Percentiles rank a stretch among this genome's conserved stretches.
phyloP scores from a whole-genome alignment of 2,329 filamentous ascomycete genomes.

The Calonectria henricotiae region DNA sequence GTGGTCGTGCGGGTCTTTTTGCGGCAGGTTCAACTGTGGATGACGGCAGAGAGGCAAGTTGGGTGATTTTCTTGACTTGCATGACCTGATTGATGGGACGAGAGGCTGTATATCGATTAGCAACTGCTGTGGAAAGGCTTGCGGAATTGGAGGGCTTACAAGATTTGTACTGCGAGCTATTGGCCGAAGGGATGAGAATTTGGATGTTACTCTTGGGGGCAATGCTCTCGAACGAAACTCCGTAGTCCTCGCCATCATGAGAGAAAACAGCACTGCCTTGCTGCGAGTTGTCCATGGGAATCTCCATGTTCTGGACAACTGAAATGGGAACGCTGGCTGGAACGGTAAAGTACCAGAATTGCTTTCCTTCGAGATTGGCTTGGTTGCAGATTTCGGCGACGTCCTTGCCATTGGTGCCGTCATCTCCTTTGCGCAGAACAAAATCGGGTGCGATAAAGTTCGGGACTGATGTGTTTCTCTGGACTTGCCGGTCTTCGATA shows the following conservation, averaged over 20 bases:
- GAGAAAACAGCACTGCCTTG: slow-evolving; percentile 71
- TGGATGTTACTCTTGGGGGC: slow-evolving; percentile 69
- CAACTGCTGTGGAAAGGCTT: slow-evolving; percentile 2
- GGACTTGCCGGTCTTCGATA: slow-evolving; percentile 55
- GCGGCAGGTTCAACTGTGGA: slow-evolving; percentile 62
- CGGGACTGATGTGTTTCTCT: slow-evolving; percentile 60
- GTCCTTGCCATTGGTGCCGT: slow-evolving; percentile 62
- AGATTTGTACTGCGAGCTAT: slow-evolving; percentile 69
- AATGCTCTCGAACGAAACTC: slow-evolving; percentile 69
- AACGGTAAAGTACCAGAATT: slow-evolving; percentile 86
- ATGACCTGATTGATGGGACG: slow-evolving; percentile 73
- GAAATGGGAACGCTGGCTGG: slow-evolving; percentile 80
- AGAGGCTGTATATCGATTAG: slow-evolving; percentile 46
- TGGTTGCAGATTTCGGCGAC: slow-evolving; percentile 72
- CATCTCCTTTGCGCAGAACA: slow-evolving; percentile 66
- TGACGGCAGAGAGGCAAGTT: slow-evolving; percentile 58
- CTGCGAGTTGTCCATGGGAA: slow-evolving; percentile 71
- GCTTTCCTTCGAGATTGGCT: slow-evolving; percentile 77
- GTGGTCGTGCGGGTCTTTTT: slow-evolving; percentile 71
- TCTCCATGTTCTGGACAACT: slow-evolving; percentile 76
- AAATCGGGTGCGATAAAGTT: slow-evolving; percentile 70
- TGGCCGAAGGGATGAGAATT: slow-evolving; percentile 73
- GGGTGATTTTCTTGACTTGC: slow-evolving; percentile 76
- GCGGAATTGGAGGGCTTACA: slow-evolving; percentile 61
- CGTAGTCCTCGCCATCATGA: slow-evolving; percentile 77